Conservation (phyloP, 306 rosid species). For the Quercus suber region DNA sequence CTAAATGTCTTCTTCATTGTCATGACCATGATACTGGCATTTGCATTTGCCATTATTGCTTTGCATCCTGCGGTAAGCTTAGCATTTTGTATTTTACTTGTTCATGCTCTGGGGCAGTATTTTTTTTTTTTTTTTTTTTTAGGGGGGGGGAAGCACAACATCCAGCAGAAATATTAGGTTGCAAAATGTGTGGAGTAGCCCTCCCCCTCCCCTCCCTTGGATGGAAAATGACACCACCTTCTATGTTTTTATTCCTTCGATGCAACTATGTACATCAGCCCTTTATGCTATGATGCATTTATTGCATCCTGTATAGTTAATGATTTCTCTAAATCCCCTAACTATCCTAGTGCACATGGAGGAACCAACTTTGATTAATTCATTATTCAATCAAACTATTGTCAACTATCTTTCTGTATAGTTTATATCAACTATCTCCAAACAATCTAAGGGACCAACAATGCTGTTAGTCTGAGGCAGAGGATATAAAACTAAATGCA, state of each 20-base stretch:
- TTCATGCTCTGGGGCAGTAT: too few species aligned
- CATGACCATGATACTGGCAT: slow-evolving; percentile 85
- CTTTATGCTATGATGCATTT: background rate
- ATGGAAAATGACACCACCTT: background rate
- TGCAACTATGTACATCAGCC: background rate
- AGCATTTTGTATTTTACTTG: background rate
- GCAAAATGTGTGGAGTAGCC: background rate
- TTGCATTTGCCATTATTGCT: slow-evolving; percentile 65
- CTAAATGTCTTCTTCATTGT: slow-evolving; percentile 88
- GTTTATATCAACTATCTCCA: background rate
- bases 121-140: too few species aligned
- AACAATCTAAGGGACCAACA: background rate
- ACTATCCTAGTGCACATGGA: background rate
- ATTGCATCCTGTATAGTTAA: background rate
- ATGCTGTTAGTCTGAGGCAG: background rate
- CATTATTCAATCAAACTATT: background rate
- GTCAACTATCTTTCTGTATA: background rate
- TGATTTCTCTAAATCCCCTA: background rate
- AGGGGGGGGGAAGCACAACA: too few species aligned
- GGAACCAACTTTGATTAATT: slow-evolving; percentile 4
- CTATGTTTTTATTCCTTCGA: background rate
- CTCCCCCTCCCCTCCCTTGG: too few species aligned
- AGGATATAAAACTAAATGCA: background rate
- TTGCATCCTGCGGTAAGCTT: slow-evolving; percentile 75
- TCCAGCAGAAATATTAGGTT: background rate